Evolutionary conservation across 2,329 filamentous ascomycete species (phyloP), one percentile per base, ranked within the genome.

Genomic region (Pseudocercospora pini-densiflorae): DNA sequence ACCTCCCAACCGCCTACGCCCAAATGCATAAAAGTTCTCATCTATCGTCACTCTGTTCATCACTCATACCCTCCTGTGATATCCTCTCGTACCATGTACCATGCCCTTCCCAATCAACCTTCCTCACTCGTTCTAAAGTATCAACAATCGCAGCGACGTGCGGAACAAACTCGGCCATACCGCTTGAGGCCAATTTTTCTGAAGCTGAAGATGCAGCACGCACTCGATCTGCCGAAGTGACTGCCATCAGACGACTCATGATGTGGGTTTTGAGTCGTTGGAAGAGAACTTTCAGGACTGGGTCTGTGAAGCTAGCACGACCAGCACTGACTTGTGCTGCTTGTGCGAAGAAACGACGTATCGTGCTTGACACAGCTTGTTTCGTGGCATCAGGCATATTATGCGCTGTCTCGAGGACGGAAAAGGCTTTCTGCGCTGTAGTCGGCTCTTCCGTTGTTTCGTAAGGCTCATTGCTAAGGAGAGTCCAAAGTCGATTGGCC

Each of bases 151-250:
- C 87, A 33, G 89, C 84, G 14, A 93, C 88, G 67, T 85, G 87
- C 29, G 87, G 86, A 16, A 90, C 88, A 75, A 93, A 93, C 78
- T 94, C 91, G 0, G 89, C 89, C 64, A 94, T 79, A 0, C 91
- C 91, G 19, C 91, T 84, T 2, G 85, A 85, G 0, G 90, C 89
- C 7, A 94, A 83, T 65, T 87, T 89, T 77, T 93, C 91, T 10
- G 87, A 87, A 0, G 90, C 90, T 0, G 85, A 88, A 71, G 87
- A 91, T 0, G 89, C 88, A 12, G 88, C 89, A 72, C 88, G 87
- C 64, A 91, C 88, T 73, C 91, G 88, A 74, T 93, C 91, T 59
- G 86, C 89, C 4, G 89, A 87, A 61, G 88, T 91, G 24, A 83
- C 86, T 4, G 90, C 89, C 49, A 86, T 84, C 31, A 93, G 80